These are phyloP conservation scores for Cyclostephanos invisitatus DNA, from an alignment of 108 stramenopile genomes.

Conservation along the genomic window DNA sequence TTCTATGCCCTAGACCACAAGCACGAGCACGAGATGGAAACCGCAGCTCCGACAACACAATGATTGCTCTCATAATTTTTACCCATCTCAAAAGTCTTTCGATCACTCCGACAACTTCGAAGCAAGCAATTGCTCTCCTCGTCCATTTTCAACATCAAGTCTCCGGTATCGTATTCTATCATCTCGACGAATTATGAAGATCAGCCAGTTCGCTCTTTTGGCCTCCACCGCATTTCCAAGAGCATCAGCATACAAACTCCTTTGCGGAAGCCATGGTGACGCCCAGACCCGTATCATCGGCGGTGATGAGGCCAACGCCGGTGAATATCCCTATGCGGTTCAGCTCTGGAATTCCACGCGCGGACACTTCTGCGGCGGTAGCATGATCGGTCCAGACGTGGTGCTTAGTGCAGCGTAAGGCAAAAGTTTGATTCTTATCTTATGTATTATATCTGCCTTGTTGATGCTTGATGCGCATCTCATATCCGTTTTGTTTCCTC, in stretches of 20 bases:
- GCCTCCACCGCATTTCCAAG: neutral
- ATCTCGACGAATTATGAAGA: neutral
- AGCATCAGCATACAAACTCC: no score
- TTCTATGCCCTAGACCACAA: no score
- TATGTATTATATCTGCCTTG: no score
- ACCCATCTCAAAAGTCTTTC: no score
- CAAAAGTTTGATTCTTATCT: neutral
- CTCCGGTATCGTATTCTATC: no score
- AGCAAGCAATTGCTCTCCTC: no score
- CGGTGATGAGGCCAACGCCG: neutral
- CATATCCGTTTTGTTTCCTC: neutral
- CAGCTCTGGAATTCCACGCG: neutral
- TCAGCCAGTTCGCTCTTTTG: neutral
- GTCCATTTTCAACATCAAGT: neutral
- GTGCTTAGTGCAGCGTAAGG: constrained; percentile 6
- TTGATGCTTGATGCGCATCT: neutral
- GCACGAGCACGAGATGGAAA: no score
- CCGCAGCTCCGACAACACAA: neutral
- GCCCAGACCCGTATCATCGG: neutral
- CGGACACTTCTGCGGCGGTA: neutral
- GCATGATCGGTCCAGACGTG: neutral
- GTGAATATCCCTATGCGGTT: constrained; percentile 6
- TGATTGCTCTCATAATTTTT: no score
- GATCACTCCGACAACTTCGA: no score
- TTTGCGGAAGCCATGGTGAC: neutral